Evolutionary conservation across 1,284 basidiomycete genomes (phyloP).

Genomic region (Abortiporus biennis): DNA sequence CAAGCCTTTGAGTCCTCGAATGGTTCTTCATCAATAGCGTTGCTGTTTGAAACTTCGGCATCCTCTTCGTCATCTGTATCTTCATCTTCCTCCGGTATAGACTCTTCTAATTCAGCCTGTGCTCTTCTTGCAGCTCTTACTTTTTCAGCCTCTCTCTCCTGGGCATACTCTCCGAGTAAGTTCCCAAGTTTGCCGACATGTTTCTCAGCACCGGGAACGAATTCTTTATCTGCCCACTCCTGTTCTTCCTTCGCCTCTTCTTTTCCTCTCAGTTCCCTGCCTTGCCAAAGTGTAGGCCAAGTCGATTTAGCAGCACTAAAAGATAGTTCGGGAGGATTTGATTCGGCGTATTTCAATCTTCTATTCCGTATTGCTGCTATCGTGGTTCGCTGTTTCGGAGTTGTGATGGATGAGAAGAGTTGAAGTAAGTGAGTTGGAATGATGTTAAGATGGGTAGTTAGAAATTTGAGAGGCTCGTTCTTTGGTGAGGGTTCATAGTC

Average conservation of each 20-base stretch:
- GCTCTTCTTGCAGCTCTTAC: constrained; percentile 41
- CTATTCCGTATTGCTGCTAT: constrained; percentile 65
- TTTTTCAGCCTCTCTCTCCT: constrained; percentile 64
- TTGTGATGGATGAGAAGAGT: constrained; percentile 56
- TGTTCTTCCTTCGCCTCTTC: constrained; percentile 60
- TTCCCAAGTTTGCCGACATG: constrained; percentile 65
- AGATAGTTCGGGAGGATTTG: constrained; percentile 46
- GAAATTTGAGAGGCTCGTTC: constrained; percentile 53
- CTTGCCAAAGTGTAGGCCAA: constrained; percentile 67
- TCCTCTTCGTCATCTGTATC: constrained; percentile 47
- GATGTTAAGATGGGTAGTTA: constrained; percentile 48
- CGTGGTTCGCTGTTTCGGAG: constrained; percentile 58
- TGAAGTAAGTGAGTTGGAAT: constrained; percentile 62
- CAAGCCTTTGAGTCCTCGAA: constrained; percentile 38
- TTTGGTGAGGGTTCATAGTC: constrained; percentile 57
- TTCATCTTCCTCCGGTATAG: constrained; percentile 62
- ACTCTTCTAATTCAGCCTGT: constrained; percentile 36
- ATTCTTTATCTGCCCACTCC: constrained; percentile 57
- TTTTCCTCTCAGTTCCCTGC: constrained; percentile 35
- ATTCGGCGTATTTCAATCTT: constrained; percentile 51
- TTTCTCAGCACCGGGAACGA: constrained; percentile 49
- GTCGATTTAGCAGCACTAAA: constrained; percentile 42
- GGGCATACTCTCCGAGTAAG: constrained; percentile 65
- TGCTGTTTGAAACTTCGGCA: constrained; percentile 14
- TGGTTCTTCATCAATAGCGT: constrained; percentile 27